Evolutionary conservation across 2,329 filamentous ascomycete species (phyloP), one percentile per base, ranked within the genome.

Genomic region (Cytospora paraplurivora): DNA sequence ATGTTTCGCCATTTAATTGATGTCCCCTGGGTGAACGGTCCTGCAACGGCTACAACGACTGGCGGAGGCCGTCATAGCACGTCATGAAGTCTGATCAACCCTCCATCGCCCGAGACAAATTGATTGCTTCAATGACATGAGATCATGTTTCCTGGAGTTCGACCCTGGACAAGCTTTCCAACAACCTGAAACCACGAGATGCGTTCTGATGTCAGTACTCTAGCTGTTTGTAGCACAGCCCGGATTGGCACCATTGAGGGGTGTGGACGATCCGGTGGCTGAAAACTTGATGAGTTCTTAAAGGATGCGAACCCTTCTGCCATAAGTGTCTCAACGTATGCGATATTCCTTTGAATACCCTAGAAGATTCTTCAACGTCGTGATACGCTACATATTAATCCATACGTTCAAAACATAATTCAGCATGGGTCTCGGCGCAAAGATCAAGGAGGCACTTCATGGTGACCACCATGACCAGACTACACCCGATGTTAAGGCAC

Each of bases 371-470:
- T 15, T 21, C 7, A 49, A 15, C n/a, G n/a, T 55, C 32, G 27
- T 27, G 27, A 27, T 4, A 27, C 27, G 27, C 27, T 1, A 37
- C 32, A 54, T 1, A 33, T 27, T 1, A 44, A 27, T 4, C 13
- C 27, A 11, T 59, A 49, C 33, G 15, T 21, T 4, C 19, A 15
- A 33, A 38, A 32, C 27, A 56, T 34, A 6, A 50, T 47, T n/a
- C 60, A 68, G 34, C 44, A 71, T 71, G 69, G 69, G 69, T 67
- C 52, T 71, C 53, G 69, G 68, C 44, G 55, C 63, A 38, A 71
- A 71, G 58, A 68, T 71, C 62, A 71, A 71, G 68, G 68, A 69
- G 35, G 69, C 62, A 37, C 67, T 71, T 13, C 56, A 62, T 12
- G 59, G 66, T 56, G 68, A 71, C 63, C 62, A 69, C 35, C 50